phyloP scores from a whole-genome alignment of 2,329 filamentous ascomycete species.

The Diplodia sapinea region DNA sequence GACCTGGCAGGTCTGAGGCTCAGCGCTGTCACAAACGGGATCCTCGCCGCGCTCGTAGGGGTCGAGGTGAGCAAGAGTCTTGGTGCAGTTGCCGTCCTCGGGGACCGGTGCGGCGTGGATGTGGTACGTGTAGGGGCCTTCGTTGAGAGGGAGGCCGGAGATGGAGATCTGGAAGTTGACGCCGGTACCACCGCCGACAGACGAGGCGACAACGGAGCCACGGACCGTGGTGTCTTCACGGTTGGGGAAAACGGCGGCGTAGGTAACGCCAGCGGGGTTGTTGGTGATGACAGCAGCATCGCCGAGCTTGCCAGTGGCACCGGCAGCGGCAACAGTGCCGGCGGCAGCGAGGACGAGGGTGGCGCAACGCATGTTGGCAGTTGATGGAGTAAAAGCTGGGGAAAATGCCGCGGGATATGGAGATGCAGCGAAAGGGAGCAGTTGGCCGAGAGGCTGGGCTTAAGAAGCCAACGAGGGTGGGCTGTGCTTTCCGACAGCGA shows the following conservation, averaged over 20 bases:
- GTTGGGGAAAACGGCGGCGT: constrained; percentile 47
- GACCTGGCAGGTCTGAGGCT: constrained; percentile 50
- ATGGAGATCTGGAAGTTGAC: constrained; percentile 50
- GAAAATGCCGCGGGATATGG: neutral
- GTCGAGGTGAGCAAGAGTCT: constrained; percentile 50
- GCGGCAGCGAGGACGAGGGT: constrained; percentile 40
- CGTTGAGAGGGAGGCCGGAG: constrained; percentile 48
- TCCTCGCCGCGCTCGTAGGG: constrained; percentile 51
- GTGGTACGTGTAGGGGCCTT: constrained; percentile 56
- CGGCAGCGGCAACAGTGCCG: constrained; percentile 37
- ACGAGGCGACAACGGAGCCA: constrained; percentile 45
- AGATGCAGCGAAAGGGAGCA: neutral
- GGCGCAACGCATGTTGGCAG: constrained; percentile 26
- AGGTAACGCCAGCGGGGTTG: constrained; percentile 50
- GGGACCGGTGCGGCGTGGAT: constrained; percentile 52
- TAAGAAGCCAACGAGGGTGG: neutral
- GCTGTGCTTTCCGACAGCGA: neutral
- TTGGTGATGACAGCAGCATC: constrained; percentile 44
- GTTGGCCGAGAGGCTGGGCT: neutral
- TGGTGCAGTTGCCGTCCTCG: constrained; percentile 52
- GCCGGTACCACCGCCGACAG: constrained; percentile 46
- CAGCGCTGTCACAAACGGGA: constrained; percentile 45
- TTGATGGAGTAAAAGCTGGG: neutral
- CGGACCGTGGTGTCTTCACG: constrained; percentile 42
- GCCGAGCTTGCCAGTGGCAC: constrained; percentile 36